Evolutionary conservation across 331 rosid species (phyloP).

Genomic region (Malus hybrid): DNA sequence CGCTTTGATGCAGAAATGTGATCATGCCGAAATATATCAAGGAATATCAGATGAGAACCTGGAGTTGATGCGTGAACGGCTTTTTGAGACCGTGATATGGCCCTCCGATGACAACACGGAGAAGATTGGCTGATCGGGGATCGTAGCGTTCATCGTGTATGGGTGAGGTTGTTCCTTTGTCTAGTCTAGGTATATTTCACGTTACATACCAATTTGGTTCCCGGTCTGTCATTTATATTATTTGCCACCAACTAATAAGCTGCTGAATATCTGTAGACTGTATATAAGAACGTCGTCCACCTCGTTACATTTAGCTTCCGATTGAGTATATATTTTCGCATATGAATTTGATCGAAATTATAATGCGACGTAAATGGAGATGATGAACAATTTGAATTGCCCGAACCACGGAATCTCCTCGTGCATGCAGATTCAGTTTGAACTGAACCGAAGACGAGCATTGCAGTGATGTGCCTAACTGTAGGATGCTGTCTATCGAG

Average conservation of each 20-base stretch:
- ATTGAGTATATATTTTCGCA: too few relatives aligned
- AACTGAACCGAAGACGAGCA: not conserved
- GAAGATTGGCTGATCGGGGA: constrained; percentile 51
- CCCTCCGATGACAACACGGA: constrained; percentile 93
- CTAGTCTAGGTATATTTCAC: not conserved
- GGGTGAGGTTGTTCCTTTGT: constrained; percentile 16
- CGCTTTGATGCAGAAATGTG: constrained; percentile 60
- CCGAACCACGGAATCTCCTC: too few relatives aligned
- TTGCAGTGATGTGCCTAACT: too few relatives aligned
- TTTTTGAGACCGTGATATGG: constrained; percentile 91
- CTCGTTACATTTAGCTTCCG: too few relatives aligned
- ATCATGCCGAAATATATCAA: constrained; percentile 87
- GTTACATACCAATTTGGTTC: too few relatives aligned
- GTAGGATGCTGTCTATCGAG: too few relatives aligned
- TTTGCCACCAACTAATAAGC: constrained; percentile 12
- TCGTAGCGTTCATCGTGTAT: not conserved
- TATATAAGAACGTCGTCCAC: constrained; percentile 7
- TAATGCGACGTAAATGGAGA: too few relatives aligned
- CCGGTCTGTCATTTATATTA: not conserved
- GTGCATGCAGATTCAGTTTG: too few relatives aligned
- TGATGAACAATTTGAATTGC: too few relatives aligned
- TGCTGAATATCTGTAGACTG: constrained; percentile 23
- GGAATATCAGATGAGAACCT: constrained; percentile 75
- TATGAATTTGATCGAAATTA: too few relatives aligned
- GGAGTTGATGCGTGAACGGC: constrained; percentile 92